Evolutionary conservation across 1,139 yeast genomes (phyloP).

Genomic region (Geotrichum reessii): DNA sequence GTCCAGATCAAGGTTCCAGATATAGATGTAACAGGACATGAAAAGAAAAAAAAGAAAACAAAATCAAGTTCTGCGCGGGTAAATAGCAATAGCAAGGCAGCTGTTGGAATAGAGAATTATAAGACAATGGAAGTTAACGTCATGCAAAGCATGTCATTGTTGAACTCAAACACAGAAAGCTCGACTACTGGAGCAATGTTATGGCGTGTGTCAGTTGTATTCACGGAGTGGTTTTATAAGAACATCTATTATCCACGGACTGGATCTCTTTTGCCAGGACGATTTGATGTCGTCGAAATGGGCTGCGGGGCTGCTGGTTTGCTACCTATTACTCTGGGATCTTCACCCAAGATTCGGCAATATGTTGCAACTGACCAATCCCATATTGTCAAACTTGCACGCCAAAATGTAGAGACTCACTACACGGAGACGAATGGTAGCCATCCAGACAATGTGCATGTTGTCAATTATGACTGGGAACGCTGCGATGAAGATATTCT

Average conservation of each 20-base stretch:
- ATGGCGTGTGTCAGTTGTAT: constrained; percentile 52
- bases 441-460: constrained; percentile 34
- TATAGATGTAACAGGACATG: not conserved
- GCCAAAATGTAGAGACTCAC: constrained; percentile 39
- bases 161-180: constrained; percentile 38
- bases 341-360: constrained; percentile 29
- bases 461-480: constrained; percentile 65
- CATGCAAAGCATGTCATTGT: constrained; percentile 35
- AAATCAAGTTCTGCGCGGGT: not conserved
- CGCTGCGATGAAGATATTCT: constrained; percentile 30
- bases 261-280: constrained; percentile 15
- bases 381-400: constrained; percentile 49
- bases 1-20: constrained; percentile 12
- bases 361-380: constrained; percentile 62
- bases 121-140: constrained; percentile 21
- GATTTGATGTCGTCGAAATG: constrained; percentile 46
- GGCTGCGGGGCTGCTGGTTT: constrained; percentile 66
- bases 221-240: constrained; percentile 48
- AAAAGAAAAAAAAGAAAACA: not conserved
- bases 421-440: not conserved
- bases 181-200: constrained; percentile 66
- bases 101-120: not conserved
- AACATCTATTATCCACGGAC: not conserved
- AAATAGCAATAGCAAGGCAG: not conserved
- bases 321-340: constrained; percentile 44